Conservation (phyloP, 768 basidiomycete genomes). For the Lyophyllum atratum region DNA sequence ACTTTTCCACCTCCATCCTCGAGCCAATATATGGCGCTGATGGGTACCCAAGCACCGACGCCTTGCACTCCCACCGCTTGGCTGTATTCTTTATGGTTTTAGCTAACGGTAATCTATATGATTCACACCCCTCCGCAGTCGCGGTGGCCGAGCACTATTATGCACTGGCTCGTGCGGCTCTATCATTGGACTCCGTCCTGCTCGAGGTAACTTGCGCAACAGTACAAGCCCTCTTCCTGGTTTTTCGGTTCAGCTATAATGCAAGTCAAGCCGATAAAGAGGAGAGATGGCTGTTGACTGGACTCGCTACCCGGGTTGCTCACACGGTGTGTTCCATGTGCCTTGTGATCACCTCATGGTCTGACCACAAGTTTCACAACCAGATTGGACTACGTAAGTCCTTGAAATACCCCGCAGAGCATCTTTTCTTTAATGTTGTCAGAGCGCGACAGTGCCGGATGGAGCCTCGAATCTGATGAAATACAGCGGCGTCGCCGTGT, state of each 20-base stretch:
- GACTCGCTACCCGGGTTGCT: slow-evolving; percentile 41
- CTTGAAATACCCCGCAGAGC: neutral
- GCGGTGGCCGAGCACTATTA: slow-evolving; percentile 42
- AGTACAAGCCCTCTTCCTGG: slow-evolving; percentile 48
- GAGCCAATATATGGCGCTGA: slow-evolving; percentile 42
- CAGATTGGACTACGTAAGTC: slow-evolving; percentile 55
- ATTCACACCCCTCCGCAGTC: slow-evolving; percentile 33
- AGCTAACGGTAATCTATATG: slow-evolving; percentile 47
- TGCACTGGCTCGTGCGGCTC: slow-evolving; percentile 47
- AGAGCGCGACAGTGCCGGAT: slow-evolving; percentile 54
- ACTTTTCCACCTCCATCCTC: slow-evolving; percentile 42
- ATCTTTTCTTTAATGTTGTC: slow-evolving; percentile 1
- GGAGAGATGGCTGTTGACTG: slow-evolving; percentile 50
- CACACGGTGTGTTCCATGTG: slow-evolving; percentile 40
- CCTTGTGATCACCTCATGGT: slow-evolving; percentile 2
- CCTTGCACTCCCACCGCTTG: slow-evolving; percentile 46
- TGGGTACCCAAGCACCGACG: slow-evolving; percentile 30
- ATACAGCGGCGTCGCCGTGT: slow-evolving; percentile 45
- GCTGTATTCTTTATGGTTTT: slow-evolving; percentile 55
- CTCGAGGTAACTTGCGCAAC: slow-evolving; percentile 47
- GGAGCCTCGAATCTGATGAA: slow-evolving; percentile 47
- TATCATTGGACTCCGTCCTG: slow-evolving; percentile 46
- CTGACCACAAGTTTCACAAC: neutral
- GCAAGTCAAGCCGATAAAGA: slow-evolving; percentile 45
- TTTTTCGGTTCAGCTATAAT: slow-evolving; percentile 42